Percentiles rank a stretch among this genome's conserved stretches.
phyloP scores from a whole-genome alignment of 129 eudicot species.

The Silybum marianum region DNA sequence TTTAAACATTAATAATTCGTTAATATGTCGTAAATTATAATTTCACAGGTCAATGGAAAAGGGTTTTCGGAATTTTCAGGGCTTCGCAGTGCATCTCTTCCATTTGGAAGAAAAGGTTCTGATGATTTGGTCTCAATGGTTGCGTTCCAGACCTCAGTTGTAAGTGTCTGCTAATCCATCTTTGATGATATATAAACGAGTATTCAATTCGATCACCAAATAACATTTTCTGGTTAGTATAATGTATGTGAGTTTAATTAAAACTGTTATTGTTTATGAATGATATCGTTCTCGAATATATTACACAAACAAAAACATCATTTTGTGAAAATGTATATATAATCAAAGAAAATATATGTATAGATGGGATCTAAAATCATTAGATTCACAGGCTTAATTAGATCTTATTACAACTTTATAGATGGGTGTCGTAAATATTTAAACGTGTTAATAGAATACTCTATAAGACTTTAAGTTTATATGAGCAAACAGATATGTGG shows the following conservation, averaged over 20 bases:
- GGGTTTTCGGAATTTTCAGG: conserved; percentile 80
- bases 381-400: background rate
- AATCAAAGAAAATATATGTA: background rate
- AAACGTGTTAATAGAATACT: too few species aligned
- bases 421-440: too few species aligned
- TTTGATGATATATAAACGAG: too few species aligned
- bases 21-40: background rate
- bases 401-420: background rate
- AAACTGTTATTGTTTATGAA: background rate
- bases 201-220: background rate
- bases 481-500: too few species aligned
- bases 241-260: background rate
- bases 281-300: background rate
- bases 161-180: conserved; percentile 35
- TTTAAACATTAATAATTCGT: background rate
- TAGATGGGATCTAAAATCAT: background rate
- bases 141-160: conserved; percentile 76
- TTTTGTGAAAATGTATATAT: background rate
- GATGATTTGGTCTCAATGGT: conserved; percentile 74
- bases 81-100: conserved; percentile 62
- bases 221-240: background rate
- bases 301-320: too few species aligned
- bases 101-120: conserved; percentile 55
- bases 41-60: conserved; percentile 56
- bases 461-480: too few species aligned